Base-by-base conservation (phyloP, 805 yeast genomes). In the Candida lessepsii region DNA sequence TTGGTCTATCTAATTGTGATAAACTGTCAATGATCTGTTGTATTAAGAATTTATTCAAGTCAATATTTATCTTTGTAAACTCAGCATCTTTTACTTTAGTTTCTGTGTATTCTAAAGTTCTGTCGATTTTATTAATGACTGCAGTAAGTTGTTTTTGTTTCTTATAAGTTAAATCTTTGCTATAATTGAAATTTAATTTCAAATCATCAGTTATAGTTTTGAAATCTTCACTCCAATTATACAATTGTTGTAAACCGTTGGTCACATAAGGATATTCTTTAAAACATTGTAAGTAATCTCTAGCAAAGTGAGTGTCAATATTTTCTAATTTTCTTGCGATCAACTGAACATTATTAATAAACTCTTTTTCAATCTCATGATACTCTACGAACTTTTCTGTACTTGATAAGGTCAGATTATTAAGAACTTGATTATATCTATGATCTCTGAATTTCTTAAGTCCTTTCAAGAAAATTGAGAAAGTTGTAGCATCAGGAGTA, bases 401-500 rank as follows among this genome's bases (percentile, higher is more conserved):
- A 13, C 19, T 33, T 9, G 37, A 19, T 3, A 27, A 17, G 5
- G 47, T 41, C 4, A 11, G 6, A 19, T 37, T 19, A 8, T 31
- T 26, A 5, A 8, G 11, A 6, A 33, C 15, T 10, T 26, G 18
- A 4, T 35, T 26, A 7, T 29, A n/a, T 16, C 40, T 38, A 26
- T 40, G 28, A 17, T 39, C 17, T 26, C 35, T 43, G 3, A 13
- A 24, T 20, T 34, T 23, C 9, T 15, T 17, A 9, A 60, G 35
- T 2, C 75, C 75, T 35, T 61, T 55, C 16, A 69, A 49, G 41
- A 69, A 57, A 15, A 65, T 66, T 4, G 72, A 63, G 30, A 65
- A 69, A 1, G 73, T 62, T 29, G 61, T 66, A 14, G 56, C 50
- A 44, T 66, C 58, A 4, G 74, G 65, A 11, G 50, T 52, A 11